Percentiles rank a stretch among this genome's conserved stretches.
Conservation (phyloP, 148 eudicot genomes). For the Amaranthus cruentus region DNA sequence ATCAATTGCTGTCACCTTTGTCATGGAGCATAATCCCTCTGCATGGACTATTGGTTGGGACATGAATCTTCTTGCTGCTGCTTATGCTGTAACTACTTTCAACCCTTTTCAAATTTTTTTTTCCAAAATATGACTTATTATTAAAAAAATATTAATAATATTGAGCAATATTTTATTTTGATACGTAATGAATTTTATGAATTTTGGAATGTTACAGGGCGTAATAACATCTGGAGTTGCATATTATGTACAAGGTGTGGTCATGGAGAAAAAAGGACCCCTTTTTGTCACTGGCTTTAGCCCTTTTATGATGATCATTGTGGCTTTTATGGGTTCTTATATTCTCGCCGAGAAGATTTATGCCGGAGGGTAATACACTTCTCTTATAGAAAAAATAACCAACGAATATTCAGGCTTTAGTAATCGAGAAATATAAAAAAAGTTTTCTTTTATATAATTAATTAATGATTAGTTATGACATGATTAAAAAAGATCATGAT, state of each 20-base stretch:
- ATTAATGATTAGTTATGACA: too few relatives aligned
- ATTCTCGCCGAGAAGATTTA: constrained; percentile 88
- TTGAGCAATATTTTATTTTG: background rate
- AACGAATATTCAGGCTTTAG: too few relatives aligned
- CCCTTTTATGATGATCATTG: constrained; percentile 97
- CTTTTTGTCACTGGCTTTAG: constrained; percentile 93
- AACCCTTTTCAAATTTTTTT: background rate
- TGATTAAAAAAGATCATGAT: too few relatives aligned
- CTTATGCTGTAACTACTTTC: constrained; percentile 69
- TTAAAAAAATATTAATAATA: too few relatives aligned
- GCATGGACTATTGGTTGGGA: constrained; percentile 84
- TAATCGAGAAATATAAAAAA: too few relatives aligned
- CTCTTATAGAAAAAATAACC: too few relatives aligned
- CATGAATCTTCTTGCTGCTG: constrained; percentile 90
- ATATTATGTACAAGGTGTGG: constrained; percentile 93
- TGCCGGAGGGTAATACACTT: constrained; percentile 44
- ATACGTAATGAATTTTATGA: background rate
- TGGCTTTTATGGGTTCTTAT: constrained; percentile 94
- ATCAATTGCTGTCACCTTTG: constrained; percentile 71
- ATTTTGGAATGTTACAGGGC: constrained; percentile 22
- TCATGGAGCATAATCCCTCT: constrained; percentile 66
- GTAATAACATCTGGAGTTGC: constrained; percentile 63
- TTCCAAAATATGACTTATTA: too few relatives aligned
- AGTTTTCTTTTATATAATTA: too few relatives aligned
- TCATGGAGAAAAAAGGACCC: constrained; percentile 91